A percentile compares a stretch with the other conserved stretches of the same genome.
phyloP scores from a whole-genome alignment of 2,329 filamentous ascomycete genomes.

The Paecilomyces formosus region DNA sequence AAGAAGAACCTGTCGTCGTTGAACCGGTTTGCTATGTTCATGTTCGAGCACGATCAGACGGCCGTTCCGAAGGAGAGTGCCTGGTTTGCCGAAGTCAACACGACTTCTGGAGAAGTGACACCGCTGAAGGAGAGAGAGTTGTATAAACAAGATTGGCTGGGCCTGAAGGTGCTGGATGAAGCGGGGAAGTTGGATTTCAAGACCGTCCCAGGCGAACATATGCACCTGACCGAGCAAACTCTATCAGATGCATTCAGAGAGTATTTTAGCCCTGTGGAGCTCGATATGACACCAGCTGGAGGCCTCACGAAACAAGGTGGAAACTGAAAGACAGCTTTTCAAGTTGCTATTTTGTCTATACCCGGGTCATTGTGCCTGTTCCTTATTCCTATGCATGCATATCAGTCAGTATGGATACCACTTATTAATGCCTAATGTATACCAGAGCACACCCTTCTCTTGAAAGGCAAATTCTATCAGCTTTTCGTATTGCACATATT shows the following conservation, averaged over 20 bases:
- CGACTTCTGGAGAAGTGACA: conserved; percentile 53
- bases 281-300: conserved; percentile 5
- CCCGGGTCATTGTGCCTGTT: background rate
- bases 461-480: background rate
- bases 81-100: conserved; percentile 85
- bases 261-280: conserved; percentile 34
- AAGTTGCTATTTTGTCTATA: conserved; percentile 1
- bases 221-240: conserved; percentile 63
- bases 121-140: conserved; percentile 61
- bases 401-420: background rate
- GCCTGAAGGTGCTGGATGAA: conserved; percentile 69
- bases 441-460: background rate
- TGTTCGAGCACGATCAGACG: conserved; percentile 80
- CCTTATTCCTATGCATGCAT: background rate
- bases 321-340: conserved; percentile 4
- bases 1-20: conserved; percentile 60
- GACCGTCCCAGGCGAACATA: conserved; percentile 69
- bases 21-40: conserved; percentile 76
- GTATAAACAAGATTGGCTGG: conserved; percentile 91
- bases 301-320: conserved; percentile 13
- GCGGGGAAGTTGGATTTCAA: conserved; percentile 72
- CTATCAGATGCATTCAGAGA: conserved; percentile 57
- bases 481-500: too few relatives aligned
- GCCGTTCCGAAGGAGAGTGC: conserved; percentile 84
- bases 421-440: background rate